Evolutionary conservation across 331 rosid species (phyloP), one percentile per base, ranked within the genome.

Genomic region (Prunus yedoensis): DNA sequence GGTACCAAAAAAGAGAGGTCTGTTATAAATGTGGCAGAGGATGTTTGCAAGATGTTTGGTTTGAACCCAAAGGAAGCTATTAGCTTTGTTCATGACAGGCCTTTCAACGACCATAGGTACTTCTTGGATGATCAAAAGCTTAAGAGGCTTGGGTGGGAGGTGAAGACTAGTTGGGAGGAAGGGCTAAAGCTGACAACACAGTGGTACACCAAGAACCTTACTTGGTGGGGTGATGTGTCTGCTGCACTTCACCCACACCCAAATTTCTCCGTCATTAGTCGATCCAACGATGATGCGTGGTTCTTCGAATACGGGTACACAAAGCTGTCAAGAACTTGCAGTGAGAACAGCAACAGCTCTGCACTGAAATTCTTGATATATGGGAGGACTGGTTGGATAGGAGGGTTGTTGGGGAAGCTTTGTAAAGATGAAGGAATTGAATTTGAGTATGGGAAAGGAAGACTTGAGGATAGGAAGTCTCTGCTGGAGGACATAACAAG

Each of bases 181-280:
- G 96, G 93, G 74, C 77, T 90, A 41, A 86, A 81, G 75, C 83
- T 41, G 82, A 90, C 91, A 25, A 75, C 88, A 76, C 84, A 86
- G 4, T 90, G 96, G 96, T 30, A 30, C 74, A 81, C 50, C 41
- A 70, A 83, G 4, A 83, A 88, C 61, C 86, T 87, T 0, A 80
- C 74, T 76, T 90, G 96, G 96, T 88, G 96, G 96, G 96, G 96
- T 12, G 85, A 90, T 76, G 93, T 90, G 28, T 76, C 90, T 1
- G 73, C 83, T 20, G 95, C 95, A 4, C 87, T 90, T 32, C 78
- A 83, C 41, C 92, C 95, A 5, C 90, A 86, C 85, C 92, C 95
- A 1, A 77, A 73, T 8, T 80, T 84, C 70, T 83, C 89, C 0
- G 75, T 86, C 1, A 78, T 84, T 28, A 83, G 83, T 66, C 82